Conservation (phyloP, 306 rosid genomes). For the Gillenia trifoliata region DNA sequence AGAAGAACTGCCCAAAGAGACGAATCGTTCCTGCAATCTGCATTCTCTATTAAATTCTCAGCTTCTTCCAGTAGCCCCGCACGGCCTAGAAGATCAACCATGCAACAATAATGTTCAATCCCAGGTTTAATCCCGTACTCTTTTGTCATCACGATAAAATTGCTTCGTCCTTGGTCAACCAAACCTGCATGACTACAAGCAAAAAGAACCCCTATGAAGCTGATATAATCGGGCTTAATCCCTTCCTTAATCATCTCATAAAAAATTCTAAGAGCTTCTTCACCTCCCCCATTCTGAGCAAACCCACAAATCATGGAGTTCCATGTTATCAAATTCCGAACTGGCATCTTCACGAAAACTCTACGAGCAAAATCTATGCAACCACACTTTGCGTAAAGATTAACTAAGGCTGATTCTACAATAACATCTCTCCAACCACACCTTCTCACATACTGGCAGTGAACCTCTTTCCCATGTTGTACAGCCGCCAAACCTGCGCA, state of each 20-base stretch:
- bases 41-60: conserved; percentile 57
- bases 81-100: conserved; percentile 82
- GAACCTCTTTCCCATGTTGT: conserved; percentile 81
- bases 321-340: conserved; percentile 82
- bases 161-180: conserved; percentile 65
- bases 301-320: conserved; percentile 80
- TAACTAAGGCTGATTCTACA: conserved; percentile 83
- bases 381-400: conserved; percentile 86
- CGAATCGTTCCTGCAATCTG: conserved; percentile 53
- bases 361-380: conserved; percentile 48
- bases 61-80: conserved; percentile 84
- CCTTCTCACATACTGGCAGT: conserved; percentile 73
- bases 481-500: conserved; percentile 73
- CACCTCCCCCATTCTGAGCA: conserved; percentile 80
- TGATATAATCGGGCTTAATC: conserved; percentile 65
- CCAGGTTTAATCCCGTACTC: conserved; percentile 61
- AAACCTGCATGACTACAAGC: conserved; percentile 92
- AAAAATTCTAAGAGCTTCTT: conserved; percentile 50
- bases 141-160: conserved; percentile 47
- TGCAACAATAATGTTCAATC: conserved; percentile 75
- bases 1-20: conserved; percentile 85
- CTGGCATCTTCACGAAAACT: conserved; percentile 49
- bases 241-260: conserved; percentile 59
- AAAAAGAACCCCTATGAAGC: conserved; percentile 66
- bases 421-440: conserved; percentile 77